phyloP scores from a whole-genome alignment of 1,284 basidiomycete genomes.

The Rhodofomes roseus region DNA sequence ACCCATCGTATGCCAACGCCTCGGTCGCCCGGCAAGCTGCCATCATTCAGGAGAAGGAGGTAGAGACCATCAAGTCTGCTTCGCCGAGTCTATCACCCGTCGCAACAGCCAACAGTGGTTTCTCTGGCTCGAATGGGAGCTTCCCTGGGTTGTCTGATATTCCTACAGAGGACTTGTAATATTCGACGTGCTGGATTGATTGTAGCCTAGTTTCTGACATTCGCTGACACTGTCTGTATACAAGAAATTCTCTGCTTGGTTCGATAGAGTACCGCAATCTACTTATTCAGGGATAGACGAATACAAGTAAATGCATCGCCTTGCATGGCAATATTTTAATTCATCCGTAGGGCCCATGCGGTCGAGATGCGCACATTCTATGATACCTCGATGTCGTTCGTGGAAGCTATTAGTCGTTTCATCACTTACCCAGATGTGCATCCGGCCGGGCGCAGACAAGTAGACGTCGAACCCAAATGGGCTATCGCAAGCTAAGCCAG shows the following conservation, averaged over 20 bases:
- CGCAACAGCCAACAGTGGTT: slow-evolving; percentile 20
- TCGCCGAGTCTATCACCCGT: slow-evolving; percentile 30
- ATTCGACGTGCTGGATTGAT: neutral
- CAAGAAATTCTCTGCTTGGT: neutral
- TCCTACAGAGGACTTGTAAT: neutral
- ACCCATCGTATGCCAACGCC: slow-evolving; percentile 46
- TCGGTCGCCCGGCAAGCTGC: slow-evolving; percentile 54
- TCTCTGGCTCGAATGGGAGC: neutral
- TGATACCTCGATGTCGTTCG: no score
- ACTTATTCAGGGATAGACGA: neutral
- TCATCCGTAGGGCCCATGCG: neutral
- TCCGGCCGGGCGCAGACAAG: neutral
- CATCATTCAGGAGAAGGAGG: slow-evolving; percentile 56
- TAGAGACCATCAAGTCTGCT: slow-evolving; percentile 43
- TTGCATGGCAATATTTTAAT: neutral
- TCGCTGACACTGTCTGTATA: slow-evolving; percentile 3
- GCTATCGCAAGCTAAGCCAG: slow-evolving; percentile 1
- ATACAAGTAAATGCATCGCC: neutral
- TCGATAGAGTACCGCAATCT: neutral
- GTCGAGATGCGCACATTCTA: no score
- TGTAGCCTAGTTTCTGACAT: slow-evolving; percentile 10
- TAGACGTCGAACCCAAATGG: no score
- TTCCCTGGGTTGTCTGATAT: slow-evolving; percentile 10
- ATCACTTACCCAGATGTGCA: no score
- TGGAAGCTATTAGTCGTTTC: no score